Evolutionary conservation across 371 early-diverging fungal species (phyloP).

Genomic region (Circinella umbellata): DNA sequence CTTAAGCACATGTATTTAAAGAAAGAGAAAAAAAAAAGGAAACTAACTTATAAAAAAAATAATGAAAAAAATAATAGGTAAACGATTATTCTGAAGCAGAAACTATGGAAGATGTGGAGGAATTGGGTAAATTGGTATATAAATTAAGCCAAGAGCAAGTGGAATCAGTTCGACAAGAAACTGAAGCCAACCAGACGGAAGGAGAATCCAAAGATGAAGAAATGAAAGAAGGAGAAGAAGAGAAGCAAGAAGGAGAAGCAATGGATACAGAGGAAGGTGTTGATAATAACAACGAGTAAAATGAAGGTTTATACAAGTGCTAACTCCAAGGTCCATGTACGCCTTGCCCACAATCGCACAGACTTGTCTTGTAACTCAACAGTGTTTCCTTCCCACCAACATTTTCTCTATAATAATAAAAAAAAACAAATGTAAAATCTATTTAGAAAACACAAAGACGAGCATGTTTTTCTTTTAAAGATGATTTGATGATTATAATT

Average conservation of each 20-base stretch:
- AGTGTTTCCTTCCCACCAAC: conserved; percentile 88
- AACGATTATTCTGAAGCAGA: conserved; percentile 37
- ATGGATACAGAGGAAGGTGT: conserved; percentile 6
- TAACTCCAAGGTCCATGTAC: conserved; percentile 85
- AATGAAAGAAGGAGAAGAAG: neutral
- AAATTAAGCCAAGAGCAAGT: conserved; percentile 79
- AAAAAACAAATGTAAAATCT: neutral
- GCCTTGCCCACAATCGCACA: conserved; percentile 79
- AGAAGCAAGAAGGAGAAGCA: neutral
- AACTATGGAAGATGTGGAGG: conserved; percentile 54
- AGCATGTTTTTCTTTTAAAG: no score
- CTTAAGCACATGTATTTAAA: neutral
- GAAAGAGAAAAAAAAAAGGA: no score
- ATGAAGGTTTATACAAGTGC: conserved; percentile 62
- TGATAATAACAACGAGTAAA: neutral
- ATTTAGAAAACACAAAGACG: neutral
- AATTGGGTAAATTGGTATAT: conserved; percentile 73
- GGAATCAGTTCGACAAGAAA: conserved; percentile 26
- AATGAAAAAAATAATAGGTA: conserved; percentile 18
- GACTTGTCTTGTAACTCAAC: conserved; percentile 65
- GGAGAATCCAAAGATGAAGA: conserved; percentile 1
- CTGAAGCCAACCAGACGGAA: conserved; percentile 13
- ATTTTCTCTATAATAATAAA: conserved; percentile 62
- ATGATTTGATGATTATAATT: no score
- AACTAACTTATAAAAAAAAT: conserved; percentile 1